Evolutionary conservation across 139 green algal species (phyloP).

Genomic region (Limnomonas spitsbergensis): DNA sequence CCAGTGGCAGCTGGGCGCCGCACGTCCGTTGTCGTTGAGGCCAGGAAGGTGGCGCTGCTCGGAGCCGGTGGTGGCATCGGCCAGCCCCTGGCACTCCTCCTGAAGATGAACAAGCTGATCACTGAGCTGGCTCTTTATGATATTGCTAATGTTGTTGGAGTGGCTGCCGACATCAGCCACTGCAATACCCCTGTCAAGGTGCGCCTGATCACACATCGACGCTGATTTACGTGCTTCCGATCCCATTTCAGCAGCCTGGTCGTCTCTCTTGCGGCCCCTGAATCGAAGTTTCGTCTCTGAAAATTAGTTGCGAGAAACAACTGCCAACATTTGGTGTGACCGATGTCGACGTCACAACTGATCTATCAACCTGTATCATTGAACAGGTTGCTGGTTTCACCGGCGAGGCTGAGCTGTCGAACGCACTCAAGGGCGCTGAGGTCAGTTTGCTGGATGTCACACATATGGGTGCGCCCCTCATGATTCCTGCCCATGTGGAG

Average conservation of each 20-base stretch:
- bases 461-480: too few species aligned
- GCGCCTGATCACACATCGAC: neutral
- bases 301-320: too few species aligned
- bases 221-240: too few species aligned
- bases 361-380: neutral
- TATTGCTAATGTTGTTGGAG: conserved; percentile 85
- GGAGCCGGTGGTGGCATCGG: conserved; percentile 84
- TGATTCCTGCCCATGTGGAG: too few species aligned
- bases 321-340: too few species aligned
- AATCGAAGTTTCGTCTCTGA: too few species aligned
- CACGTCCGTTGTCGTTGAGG: neutral
- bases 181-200: conserved; percentile 84
- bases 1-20: neutral
- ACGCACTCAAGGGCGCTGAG: conserved; percentile 44
- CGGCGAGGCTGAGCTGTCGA: conserved; percentile 71
- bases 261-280: too few species aligned
- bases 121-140: conserved; percentile 94
- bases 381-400: conserved; percentile 23
- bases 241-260: neutral
- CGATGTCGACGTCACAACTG: neutral
- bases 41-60: conserved; percentile 65
- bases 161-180: conserved; percentile 92
- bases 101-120: conserved; percentile 84
- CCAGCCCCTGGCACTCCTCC: conserved; percentile 79
- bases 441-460: neutral